Base-by-base conservation (phyloP, 768 basidiomycete genomes). In the Terana coerulea region DNA sequence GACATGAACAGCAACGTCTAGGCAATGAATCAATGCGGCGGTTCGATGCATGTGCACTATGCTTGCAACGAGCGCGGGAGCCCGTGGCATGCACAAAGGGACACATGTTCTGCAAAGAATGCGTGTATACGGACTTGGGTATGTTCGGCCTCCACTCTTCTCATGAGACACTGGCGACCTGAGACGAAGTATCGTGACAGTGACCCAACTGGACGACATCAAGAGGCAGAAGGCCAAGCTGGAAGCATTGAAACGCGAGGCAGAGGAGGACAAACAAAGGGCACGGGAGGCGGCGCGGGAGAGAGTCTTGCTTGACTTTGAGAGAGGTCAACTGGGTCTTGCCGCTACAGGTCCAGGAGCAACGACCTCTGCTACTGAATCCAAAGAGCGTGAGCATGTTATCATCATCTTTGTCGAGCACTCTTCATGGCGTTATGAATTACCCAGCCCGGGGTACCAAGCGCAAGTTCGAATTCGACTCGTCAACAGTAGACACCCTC, bases 101-200 rank as follows among this genome's bases (percentile, higher is more conserved):
- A 0, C 97, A 98, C 68, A 59, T 98, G 21, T 98, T 93, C 67
- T 99, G 97, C 77, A 91, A 88, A 64, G 95, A 98, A 70, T 98
- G 97, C 61, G 86, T 87, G 22, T 83, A 94, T 53, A 81, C 86
- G 1, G 91, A 95, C 63, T 80, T 95, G 25, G 66, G 88, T 90
- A 71, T 65, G 86, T 72, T 19, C 10, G 25, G 10, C 10, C 40
- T 29, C 11, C 26, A 10, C 12, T 25, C 19, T 4, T n/a, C 6
- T 15, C 34, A 35, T 26, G 28, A 24, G 30, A 31, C 31, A 25
- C 30, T 8, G 8, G 25, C 5, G 39, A 24, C 35, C 29, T 49
- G 30, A 52, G 10, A 41, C 33, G 35, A 19, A 52, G 48, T 35
- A 39, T n/a, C 21, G 30, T 29, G 21, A n/a, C 61, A 91, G 89